Evolutionary conservation across 2,329 filamentous ascomycete species (phyloP), one percentile per base, ranked within the genome.

Genomic region (Sarocladium brachiariae): DNA sequence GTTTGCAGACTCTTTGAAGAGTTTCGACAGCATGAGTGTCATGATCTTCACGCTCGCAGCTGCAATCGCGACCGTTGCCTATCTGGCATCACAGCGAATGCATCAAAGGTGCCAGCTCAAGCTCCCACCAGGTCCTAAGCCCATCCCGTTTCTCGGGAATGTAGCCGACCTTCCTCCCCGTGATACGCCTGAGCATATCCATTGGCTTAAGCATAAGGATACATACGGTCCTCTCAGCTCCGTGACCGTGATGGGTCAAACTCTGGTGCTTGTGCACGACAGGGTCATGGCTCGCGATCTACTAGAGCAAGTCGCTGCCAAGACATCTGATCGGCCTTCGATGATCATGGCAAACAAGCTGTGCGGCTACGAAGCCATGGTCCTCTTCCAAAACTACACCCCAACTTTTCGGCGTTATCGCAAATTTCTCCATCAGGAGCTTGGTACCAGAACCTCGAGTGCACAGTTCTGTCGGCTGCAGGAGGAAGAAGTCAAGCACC

Each of bases 121-220:
- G 16, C 50, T 57, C 4, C 63, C 53, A 37, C 65, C 56, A 41
- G 65, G 57, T 31, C 68, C 57, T 56, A 62, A 52, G 9, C 63
- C 63, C 0, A 55, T 70, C 8, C 70, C 72, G 0, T 38, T 77
- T 2, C 35, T 77, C 9, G 75, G 75, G 7, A 77, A 77, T 54
- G 52, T 76, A 8, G 58, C 58, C 3, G 73, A 77, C 53, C 56
- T 75, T n/a, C 74, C 74, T 1, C 58, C 64, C 1, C 49, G 55
- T 1, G 62, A 59, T 3, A 49, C 49, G 9, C 59, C 58, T 2
- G 65, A 68, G 30, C 64, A 57, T 54, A 54, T 61, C 27, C 63
- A 69, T 50, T 70, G 66, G 66, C 38, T 66, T 2, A 58, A 62
- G 39, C 61, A 65, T 49, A 69, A 68, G 31, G 61, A 70, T 2